These are phyloP conservation scores for Hirschfeldia incana DNA, from an alignment of 345 rosid species.

Conservation along the genomic window DNA sequence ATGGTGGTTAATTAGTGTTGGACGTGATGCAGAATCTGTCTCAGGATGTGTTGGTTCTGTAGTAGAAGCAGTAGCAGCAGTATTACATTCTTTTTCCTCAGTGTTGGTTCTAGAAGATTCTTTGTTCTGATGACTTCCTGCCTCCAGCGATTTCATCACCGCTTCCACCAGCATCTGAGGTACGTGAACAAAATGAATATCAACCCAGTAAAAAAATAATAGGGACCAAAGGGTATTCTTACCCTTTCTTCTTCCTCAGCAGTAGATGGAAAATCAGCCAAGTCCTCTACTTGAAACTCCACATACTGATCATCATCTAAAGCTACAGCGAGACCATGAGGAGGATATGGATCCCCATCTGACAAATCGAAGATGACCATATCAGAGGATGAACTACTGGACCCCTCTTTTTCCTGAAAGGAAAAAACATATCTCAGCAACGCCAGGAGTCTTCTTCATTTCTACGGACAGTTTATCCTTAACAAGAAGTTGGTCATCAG, in stretches of 20 bases:
- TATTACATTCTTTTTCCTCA: constrained; percentile 26
- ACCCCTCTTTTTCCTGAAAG: constrained; percentile 57
- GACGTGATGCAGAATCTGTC: constrained; percentile 31
- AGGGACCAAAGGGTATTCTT: constrained; percentile 12
- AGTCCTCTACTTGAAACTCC: constrained; percentile 71
- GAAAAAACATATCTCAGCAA: constrained; percentile 4
- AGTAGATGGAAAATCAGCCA: constrained; percentile 68
- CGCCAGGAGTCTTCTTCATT: too few relatives aligned
- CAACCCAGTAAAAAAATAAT: background rate
- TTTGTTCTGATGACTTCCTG: constrained; percentile 40
- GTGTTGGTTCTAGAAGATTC: constrained; percentile 24
- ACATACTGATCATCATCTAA: constrained; percentile 73
- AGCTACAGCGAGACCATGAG: constrained; percentile 54
- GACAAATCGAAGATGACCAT: constrained; percentile 89
- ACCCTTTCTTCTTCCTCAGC: constrained; percentile 91
- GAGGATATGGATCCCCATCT: constrained; percentile 61
- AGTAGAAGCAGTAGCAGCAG: constrained; percentile 27
- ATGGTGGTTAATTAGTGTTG: background rate
- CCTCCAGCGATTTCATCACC: constrained; percentile 66
- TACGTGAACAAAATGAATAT: background rate
- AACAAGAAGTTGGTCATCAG: background rate
- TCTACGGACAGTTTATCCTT: too few relatives aligned
- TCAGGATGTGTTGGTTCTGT: constrained; percentile 4
- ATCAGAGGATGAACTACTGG: constrained; percentile 62
- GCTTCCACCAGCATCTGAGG: constrained; percentile 92